Evolutionary conservation across 1,139 yeast species (phyloP).

Genomic region (Blastobotrys ciferrii): DNA sequence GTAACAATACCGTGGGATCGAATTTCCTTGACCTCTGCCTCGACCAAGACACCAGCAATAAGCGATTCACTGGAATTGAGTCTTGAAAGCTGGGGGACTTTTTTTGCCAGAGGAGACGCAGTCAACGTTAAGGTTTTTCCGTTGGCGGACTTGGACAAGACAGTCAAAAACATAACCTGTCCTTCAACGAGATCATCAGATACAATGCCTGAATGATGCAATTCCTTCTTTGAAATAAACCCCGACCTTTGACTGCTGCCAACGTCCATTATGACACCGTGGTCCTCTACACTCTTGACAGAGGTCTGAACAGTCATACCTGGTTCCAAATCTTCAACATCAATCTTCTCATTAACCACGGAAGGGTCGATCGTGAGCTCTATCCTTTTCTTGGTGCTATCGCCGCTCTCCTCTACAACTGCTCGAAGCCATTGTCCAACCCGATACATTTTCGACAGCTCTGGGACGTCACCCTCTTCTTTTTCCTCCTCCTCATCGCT

Average conservation of each 20-base stretch:
- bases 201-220: conserved; percentile 34
- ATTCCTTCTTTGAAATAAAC: conserved; percentile 72
- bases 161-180: conserved; percentile 39
- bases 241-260: conserved; percentile 62
- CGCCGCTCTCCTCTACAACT: conserved; percentile 50
- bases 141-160: conserved; percentile 37
- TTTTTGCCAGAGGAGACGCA: conserved; percentile 43
- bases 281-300: conserved; percentile 82
- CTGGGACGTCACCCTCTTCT: conserved; percentile 33
- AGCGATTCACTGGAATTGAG: conserved; percentile 74
- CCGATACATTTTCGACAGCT: conserved; percentile 50
- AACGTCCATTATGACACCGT: conserved; percentile 74
- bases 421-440: conserved; percentile 89
- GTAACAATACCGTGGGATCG: conserved; percentile 56
- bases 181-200: conserved; percentile 43
- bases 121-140: conserved; percentile 65
- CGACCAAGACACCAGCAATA: conserved; percentile 80
- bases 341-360: conserved; percentile 59
- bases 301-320: conserved; percentile 74
- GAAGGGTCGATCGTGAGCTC: conserved; percentile 76
- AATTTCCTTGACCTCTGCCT: conserved; percentile 64
- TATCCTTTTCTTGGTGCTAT: conserved; percentile 52
- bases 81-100: conserved; percentile 46
- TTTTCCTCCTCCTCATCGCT: conserved; percentile 34
- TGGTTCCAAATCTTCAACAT: conserved; percentile 56